Base-by-base conservation (phyloP, 495 filamentous ascomycete genomes). In the Penicillium herquei region DNA sequence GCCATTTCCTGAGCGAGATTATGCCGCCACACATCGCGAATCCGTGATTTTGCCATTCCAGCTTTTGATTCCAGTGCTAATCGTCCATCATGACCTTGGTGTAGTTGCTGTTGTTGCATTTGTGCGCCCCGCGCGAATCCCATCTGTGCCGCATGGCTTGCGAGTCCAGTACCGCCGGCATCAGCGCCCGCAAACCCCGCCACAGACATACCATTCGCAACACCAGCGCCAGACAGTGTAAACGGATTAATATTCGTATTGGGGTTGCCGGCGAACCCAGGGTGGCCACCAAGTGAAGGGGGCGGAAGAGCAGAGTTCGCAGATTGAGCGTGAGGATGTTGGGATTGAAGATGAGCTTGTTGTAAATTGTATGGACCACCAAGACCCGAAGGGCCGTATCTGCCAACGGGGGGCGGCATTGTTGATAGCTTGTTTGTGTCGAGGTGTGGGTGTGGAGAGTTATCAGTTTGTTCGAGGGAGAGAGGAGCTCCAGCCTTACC, bases 1-100 rank as follows among this genome's bases (percentile, higher is more conserved):
- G 81, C 83, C 85, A 98, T 90, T 75, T 98, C 94, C 61, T 92
- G 86, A n/a, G 86, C 82, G 52, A 98, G 74, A 66, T 98, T 97
- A 55, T 88, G 81, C 61, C 84, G 87, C 93, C 93, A 98, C 14
- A 98, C 94, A 65, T 98, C 94, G 48, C 92, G 81, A 82, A 98
- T 97, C 69, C 91, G 77, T 30, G 82, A 78, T 67, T 89, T 88
- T 26, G 78, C 79, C 37, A 79, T 70, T 39, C 71, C 78, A 4
- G 54, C 68, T 55, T 73, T 77, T 1, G 66, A 53, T 34, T 77
- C 78, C 31, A 76, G 67, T 42, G 72, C 66, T 63, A 71, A 66
- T 35, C 72, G 70, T 33, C 70, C 78, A 60, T 77, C 80, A 49
- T 81, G 84, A 13, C 64, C 71, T 55, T 83, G 81, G 54, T 80